Conservation (phyloP, 2,329 filamentous ascomycete species). For the Lecanicillium sp. region DNA sequence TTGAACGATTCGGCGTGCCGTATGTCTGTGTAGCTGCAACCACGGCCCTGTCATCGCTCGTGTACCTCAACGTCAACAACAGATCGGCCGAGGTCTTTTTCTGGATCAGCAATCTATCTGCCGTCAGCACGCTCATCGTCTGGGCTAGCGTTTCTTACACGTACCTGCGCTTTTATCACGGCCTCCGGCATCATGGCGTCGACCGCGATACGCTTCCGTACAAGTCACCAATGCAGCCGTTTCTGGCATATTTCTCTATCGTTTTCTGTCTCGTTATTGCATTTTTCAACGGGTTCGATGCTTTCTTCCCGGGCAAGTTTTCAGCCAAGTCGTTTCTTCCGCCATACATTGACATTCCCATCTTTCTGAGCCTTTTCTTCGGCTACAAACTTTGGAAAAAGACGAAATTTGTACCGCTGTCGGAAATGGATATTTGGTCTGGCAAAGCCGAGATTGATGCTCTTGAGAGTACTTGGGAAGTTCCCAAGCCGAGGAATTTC, state of each 20-base stretch:
- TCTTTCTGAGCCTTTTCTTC: slow-evolving; percentile 56
- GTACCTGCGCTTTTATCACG: slow-evolving; percentile 64
- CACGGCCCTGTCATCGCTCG: slow-evolving; percentile 55
- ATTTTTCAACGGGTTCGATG: slow-evolving; percentile 66
- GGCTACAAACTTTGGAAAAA: slow-evolving; percentile 61
- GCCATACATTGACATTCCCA: slow-evolving; percentile 61
- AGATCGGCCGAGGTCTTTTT: slow-evolving; percentile 54
- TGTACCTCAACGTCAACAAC: slow-evolving; percentile 55
- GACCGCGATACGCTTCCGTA: slow-evolving; percentile 59
- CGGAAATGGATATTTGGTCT: slow-evolving; percentile 36
- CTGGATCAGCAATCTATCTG: slow-evolving; percentile 56
- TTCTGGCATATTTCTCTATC: slow-evolving; percentile 58
- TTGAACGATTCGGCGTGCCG: slow-evolving; percentile 25
- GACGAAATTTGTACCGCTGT: slow-evolving; percentile 40
- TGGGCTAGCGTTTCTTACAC: slow-evolving; percentile 63
- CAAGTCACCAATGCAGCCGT: slow-evolving; percentile 61
- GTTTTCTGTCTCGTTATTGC: slow-evolving; percentile 58
- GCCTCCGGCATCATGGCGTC: slow-evolving; percentile 58
- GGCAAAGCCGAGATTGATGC: slow-evolving; percentile 34
- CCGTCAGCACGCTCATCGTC: slow-evolving; percentile 63
- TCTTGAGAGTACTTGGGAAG: slow-evolving; percentile 32
- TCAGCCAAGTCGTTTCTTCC: slow-evolving; percentile 54
- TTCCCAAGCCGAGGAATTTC: slow-evolving; percentile 30
- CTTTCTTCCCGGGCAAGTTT: slow-evolving; percentile 55
- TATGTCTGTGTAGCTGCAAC: slow-evolving; percentile 25